phyloP scores from a whole-genome alignment of 2,329 filamentous ascomycete genomes.

The Metarhizium rileyi region DNA sequence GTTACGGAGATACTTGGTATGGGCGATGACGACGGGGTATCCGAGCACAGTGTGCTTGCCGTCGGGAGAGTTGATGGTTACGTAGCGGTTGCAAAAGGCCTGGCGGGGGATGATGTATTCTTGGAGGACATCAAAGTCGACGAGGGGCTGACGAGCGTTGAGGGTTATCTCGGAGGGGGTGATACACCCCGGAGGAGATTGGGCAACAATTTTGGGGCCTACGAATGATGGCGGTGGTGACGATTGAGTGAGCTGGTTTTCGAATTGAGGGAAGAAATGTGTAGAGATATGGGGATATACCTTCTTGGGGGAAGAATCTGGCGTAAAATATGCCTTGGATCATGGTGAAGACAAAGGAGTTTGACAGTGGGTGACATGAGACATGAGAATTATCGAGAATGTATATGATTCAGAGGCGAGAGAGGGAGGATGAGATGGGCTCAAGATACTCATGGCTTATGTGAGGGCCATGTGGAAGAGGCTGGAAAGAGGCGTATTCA shows the following conservation, averaged over 20 bases:
- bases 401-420: background rate
- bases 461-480: background rate
- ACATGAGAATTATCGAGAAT: background rate
- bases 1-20: slow-evolving; percentile 77
- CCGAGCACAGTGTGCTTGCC: slow-evolving; percentile 70
- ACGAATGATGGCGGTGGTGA: background rate
- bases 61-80: slow-evolving; percentile 66
- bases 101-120: slow-evolving; percentile 93
- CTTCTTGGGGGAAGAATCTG: slow-evolving; percentile 56
- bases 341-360: slow-evolving; percentile 29
- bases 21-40: slow-evolving; percentile 78
- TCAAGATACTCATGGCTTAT: background rate
- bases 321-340: slow-evolving; percentile 65
- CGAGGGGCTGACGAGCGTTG: slow-evolving; percentile 45
- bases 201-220: slow-evolving; percentile 55
- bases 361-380: background rate
- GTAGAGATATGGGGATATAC: slow-evolving; percentile 25
- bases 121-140: slow-evolving; percentile 78
- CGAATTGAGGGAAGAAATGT: background rate
- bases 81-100: slow-evolving; percentile 85
- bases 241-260: background rate
- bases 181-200: slow-evolving; percentile 53
- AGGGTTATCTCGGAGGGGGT: slow-evolving; percentile 28
- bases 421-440: background rate
- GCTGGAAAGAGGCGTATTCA: background rate